A percentile compares a stretch with the other conserved stretches of the same genome.
phyloP scores from a whole-genome alignment of 306 rosid genomes.

The Inga oerstediana region DNA sequence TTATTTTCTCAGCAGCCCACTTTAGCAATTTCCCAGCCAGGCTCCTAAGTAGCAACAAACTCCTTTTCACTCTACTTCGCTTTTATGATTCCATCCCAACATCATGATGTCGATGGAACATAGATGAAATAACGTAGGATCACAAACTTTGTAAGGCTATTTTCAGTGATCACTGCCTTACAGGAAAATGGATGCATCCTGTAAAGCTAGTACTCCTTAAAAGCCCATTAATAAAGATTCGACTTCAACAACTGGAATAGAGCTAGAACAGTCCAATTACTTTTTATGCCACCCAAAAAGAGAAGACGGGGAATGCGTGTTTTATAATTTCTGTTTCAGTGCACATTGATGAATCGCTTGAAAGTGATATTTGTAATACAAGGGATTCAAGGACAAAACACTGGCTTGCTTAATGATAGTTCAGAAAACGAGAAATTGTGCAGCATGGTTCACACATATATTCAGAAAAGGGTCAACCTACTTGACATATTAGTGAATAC shows the following conservation, averaged over 20 bases:
- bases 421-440: neutral
- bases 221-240: neutral
- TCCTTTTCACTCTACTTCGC: neutral
- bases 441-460: neutral
- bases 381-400: neutral
- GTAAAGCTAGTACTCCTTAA: neutral
- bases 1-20: conserved; percentile 1
- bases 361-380: neutral
- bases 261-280: neutral
- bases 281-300: neutral
- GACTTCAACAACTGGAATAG: neutral
- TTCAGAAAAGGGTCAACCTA: neutral
- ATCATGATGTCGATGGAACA: neutral
- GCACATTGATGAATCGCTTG: neutral
- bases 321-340: neutral
- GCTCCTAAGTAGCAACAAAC: conserved; percentile 8
- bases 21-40: conserved; percentile 5
- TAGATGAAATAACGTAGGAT: neutral
- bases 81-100: neutral
- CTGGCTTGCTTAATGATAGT: neutral
- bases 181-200: neutral
- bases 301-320: neutral
- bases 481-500: conserved; percentile 20
- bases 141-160: neutral
- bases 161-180: neutral